phyloP scores from a whole-genome alignment of 148 eudicot species.

The Dianthus caryophyllus region DNA sequence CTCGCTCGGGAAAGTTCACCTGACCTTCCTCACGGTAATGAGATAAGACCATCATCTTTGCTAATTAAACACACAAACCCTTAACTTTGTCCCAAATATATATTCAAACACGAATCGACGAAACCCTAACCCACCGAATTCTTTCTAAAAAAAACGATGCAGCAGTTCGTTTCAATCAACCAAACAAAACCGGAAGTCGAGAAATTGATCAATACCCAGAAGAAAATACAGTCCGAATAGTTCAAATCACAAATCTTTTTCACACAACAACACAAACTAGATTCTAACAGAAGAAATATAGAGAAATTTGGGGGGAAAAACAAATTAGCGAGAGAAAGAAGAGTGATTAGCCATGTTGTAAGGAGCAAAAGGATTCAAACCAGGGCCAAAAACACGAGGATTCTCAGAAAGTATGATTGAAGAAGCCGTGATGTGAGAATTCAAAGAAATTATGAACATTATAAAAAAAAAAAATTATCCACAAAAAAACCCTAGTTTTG shows the following conservation, averaged over 20 bases:
- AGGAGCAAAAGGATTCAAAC: constrained; percentile 79
- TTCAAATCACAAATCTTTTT: not conserved
- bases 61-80: not conserved
- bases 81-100: not conserved
- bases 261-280: not conserved
- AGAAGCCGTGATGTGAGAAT: constrained; percentile 25
- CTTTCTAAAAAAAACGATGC: not conserved
- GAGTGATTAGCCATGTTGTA: constrained; percentile 63
- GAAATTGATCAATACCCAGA: not conserved
- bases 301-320: not conserved
- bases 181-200: constrained; percentile 16
- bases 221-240: constrained; percentile 12
- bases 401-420: constrained; percentile 34
- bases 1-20: constrained; percentile 30
- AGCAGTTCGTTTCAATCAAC: constrained; percentile 9
- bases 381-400: constrained; percentile 76
- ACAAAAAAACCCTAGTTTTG: constrained; percentile 25
- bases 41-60: constrained; percentile 26
- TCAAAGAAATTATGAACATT: constrained; percentile 36
- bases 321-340: constrained; percentile 51
- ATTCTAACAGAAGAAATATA: not conserved
- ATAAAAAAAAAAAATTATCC: constrained; percentile 15
- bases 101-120: constrained; percentile 12
- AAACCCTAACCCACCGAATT: not conserved
- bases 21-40: constrained; percentile 28